Percentiles rank a stretch among this genome's conserved stretches.
Evolutionary conservation across 2,329 filamentous ascomycete genomes (phyloP).

Genomic region (Claviceps sp.): DNA sequence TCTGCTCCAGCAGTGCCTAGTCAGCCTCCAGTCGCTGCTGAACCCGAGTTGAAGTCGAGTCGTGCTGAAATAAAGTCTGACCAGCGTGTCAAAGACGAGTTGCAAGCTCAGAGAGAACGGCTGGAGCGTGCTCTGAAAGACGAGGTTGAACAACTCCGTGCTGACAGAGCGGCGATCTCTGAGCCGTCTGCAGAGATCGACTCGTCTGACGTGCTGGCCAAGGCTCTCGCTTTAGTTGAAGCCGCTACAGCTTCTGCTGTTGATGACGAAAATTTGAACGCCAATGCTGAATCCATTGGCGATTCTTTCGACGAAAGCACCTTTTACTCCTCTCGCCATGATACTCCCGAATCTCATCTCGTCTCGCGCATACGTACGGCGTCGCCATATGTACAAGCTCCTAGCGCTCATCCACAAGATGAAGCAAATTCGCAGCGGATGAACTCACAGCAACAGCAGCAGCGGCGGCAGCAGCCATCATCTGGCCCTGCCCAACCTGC

Average conservation of each 20-base stretch:
- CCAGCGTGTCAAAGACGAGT: slow-evolving; percentile 68
- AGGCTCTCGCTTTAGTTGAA: slow-evolving; percentile 58
- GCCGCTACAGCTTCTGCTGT: slow-evolving; percentile 48
- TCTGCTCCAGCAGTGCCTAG: not conserved
- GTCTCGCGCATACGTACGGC: slow-evolving; percentile 35
- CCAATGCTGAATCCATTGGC: slow-evolving; percentile 49
- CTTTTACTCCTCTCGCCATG: slow-evolving; percentile 90
- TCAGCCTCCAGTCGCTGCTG: slow-evolving; percentile 31
- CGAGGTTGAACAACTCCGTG: slow-evolving; percentile 53
- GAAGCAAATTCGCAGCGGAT: not conserved
- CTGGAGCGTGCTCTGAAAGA: slow-evolving; percentile 68
- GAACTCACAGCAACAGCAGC: not conserved
- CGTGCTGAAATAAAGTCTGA: slow-evolving; percentile 70
- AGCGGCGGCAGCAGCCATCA: not conserved
- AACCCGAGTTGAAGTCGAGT: slow-evolving; percentile 66
- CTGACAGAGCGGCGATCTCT: slow-evolving; percentile 29
- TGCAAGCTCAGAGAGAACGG: slow-evolving; percentile 65
- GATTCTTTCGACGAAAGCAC: slow-evolving; percentile 88
- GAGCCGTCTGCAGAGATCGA: slow-evolving; percentile 54
- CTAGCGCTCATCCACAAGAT: slow-evolving; percentile 8
- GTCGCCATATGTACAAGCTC: slow-evolving; percentile 19
- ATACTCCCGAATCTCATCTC: slow-evolving; percentile 50
- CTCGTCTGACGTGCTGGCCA: slow-evolving; percentile 57
- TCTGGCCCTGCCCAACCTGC: not conserved
- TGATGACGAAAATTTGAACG: slow-evolving; percentile 37